Evolutionary conservation across 192 early-diverging fungal genomes (phyloP), one percentile per base, ranked within the genome.

Genomic region (Mortierella claussenii): DNA sequence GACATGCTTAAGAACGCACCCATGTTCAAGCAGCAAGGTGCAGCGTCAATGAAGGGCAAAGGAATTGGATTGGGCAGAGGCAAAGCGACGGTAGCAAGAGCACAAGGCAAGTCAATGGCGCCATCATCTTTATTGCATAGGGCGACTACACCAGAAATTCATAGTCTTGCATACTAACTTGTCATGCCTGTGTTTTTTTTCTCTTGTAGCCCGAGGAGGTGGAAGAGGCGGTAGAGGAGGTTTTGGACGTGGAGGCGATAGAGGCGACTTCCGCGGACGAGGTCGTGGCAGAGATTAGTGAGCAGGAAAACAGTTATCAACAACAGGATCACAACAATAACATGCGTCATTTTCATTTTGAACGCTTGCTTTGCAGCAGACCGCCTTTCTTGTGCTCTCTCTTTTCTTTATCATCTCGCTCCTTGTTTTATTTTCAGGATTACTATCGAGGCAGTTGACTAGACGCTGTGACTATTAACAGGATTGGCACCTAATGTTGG

Each of bases 1-100:
- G 97, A 99, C 79, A 99, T 99, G 96, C 88, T 99, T 36, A 97
- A 97, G 85, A 98, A 99, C 73, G 97, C 97, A 26, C 96, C 97
- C 49, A 97, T 99, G 96, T 98, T 99, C 83, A 95, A 96, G 84
- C 85, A 87, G 54, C 88, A 96, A 50, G 95, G 90, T n/a, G 93
- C 94, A 21, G 90, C 89, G 26, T 87, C 87, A 47, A 79, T 85
- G 76, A 94, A 91, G 67, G 93, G 93, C 45, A 88, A 88, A 76
- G 94, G 94, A 20, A 91, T 94, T 43, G 94, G 94, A 65, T 73
- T 93, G 51, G 91, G 91, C 24, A 81, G 91, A 70, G 93, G 93
- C 43, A 91, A 88, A 75, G 93, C 93, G 34, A 95, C 93, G 21
- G 93, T 94, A 55, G 91, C 90, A 23, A 71, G 92, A 65, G 92